phyloP scores from a whole-genome alignment of 2,329 filamentous ascomycete genomes.

The Cladophialophora immunda region DNA sequence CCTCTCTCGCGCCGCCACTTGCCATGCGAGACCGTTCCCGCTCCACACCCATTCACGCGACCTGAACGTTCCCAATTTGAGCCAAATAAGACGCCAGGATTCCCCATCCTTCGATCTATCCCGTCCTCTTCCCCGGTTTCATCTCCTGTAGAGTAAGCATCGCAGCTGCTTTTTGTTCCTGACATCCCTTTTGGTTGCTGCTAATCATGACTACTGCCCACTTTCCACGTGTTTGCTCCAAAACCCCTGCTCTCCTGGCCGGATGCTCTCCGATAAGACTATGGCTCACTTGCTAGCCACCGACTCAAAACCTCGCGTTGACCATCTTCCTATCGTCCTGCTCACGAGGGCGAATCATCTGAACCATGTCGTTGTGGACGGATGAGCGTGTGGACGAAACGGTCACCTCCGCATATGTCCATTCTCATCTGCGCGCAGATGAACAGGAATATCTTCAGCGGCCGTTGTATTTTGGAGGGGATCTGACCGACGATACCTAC shows the following conservation, averaged over 20 bases:
- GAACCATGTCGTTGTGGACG: conserved; percentile 52
- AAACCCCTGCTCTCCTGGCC: conserved; percentile 12
- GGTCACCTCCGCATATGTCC: conserved; percentile 52
- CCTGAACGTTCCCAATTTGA: conserved; percentile 12
- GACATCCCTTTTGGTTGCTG: not conserved
- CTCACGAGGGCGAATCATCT: not conserved
- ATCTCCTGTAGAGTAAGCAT: conserved; percentile 14
- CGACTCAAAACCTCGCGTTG: conserved; percentile 5
- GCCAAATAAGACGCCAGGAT: conserved; percentile 16
- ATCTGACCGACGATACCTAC: conserved; percentile 60
- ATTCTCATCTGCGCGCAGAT: conserved; percentile 45
- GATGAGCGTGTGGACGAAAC: conserved; percentile 55
- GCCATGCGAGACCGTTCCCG: conserved; percentile 1
- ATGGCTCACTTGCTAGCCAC: conserved; percentile 13
- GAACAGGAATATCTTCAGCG: conserved; percentile 46
- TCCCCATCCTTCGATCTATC: conserved; percentile 15
- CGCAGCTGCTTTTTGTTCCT: conserved; percentile 5
- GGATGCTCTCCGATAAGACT: conserved; percentile 17
- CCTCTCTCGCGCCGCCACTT: not conserved
- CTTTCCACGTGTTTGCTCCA: conserved; percentile 23
- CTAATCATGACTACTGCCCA: conserved; percentile 19
- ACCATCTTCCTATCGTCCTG: not conserved
- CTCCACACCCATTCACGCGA: conserved; percentile 9
- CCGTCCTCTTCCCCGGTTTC: conserved; percentile 19
- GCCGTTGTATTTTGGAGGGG: conserved; percentile 53